These are phyloP conservation scores for Penicillium coprophilum DNA, from an alignment of 495 filamentous ascomycete species.

Conservation along the genomic window DNA sequence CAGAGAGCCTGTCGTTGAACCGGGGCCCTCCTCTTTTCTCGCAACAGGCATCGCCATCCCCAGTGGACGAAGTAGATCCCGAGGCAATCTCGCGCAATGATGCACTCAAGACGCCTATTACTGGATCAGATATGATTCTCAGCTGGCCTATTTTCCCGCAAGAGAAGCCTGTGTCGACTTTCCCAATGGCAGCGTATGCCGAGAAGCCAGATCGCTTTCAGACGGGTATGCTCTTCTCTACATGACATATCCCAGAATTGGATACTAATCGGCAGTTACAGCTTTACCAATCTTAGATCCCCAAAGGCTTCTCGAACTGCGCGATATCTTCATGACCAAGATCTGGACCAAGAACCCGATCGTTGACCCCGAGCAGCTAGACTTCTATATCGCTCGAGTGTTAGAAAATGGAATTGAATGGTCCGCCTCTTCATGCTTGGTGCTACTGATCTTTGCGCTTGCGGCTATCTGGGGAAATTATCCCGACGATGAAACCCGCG, in stretches of 20 bases:
- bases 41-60: constrained; percentile 15
- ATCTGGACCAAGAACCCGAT: constrained; percentile 35
- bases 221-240: constrained; percentile 17
- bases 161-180: constrained; percentile 29
- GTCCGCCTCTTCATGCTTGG: constrained; percentile 35
- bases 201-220: constrained; percentile 31
- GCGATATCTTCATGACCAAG: constrained; percentile 31
- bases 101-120: constrained; percentile 32
- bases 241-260: neutral
- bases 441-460: constrained; percentile 38
- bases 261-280: constrained; percentile 11
- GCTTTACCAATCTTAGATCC: constrained; percentile 23
- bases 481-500: constrained; percentile 30
- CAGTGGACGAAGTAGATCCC: constrained; percentile 26
- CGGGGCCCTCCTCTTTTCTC: constrained; percentile 3
- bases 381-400: constrained; percentile 25
- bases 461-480: constrained; percentile 39
- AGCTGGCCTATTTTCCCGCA: constrained; percentile 33
- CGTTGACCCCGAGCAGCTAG: constrained; percentile 27
- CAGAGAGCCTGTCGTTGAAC: constrained; percentile 19
- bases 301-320: constrained; percentile 28
- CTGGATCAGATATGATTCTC: constrained; percentile 35
- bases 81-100: constrained; percentile 34
- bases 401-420: constrained; percentile 34
- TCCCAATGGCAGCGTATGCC: constrained; percentile 28